phyloP scores from a whole-genome alignment of 352 stramenopile genomes.

The Lagenidium giganteum region DNA sequence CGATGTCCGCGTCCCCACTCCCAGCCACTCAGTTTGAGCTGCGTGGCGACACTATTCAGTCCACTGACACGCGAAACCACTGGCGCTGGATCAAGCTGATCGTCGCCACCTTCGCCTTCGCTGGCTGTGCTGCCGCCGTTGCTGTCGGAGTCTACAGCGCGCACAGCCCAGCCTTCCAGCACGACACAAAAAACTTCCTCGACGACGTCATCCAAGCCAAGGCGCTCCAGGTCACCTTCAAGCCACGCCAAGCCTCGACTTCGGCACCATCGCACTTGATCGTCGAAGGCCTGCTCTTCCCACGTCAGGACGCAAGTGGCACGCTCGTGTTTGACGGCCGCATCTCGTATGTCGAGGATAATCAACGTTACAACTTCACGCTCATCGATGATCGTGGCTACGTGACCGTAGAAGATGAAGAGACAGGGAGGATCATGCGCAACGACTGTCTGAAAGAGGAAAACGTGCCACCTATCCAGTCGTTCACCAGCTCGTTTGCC shows the following conservation, averaged over 20 bases:
- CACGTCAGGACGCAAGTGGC: slow-evolving; percentile 3
- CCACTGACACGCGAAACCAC: too few relatives aligned
- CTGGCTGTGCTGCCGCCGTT: too few relatives aligned
- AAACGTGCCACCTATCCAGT: slow-evolving; percentile 18
- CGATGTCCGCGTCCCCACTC: too few relatives aligned
- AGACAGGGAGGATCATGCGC: slow-evolving; percentile 7
- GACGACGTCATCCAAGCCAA: slow-evolving; percentile 17
- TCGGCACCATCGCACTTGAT: background rate
- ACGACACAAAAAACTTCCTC: slow-evolving; percentile 17
- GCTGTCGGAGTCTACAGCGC: slow-evolving; percentile 20
- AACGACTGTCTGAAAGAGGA: slow-evolving; percentile 17
- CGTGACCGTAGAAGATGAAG: slow-evolving; percentile 14
- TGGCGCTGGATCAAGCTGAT: too few relatives aligned
- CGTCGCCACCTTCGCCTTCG: too few relatives aligned
- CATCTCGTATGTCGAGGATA: slow-evolving; percentile 18
- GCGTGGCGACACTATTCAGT: too few relatives aligned
- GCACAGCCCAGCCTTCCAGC: slow-evolving; percentile 15
- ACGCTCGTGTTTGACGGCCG: slow-evolving; percentile 21
- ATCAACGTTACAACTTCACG: slow-evolving; percentile 28
- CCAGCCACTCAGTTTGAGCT: too few relatives aligned
- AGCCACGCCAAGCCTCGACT: slow-evolving; percentile 6
- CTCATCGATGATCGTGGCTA: slow-evolving; percentile 18
- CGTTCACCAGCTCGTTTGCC: slow-evolving; percentile 13
- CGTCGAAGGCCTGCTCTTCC: slow-evolving; percentile 18
- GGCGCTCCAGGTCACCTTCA: slow-evolving; percentile 24